Conservation (phyloP, 1,284 basidiomycete genomes). For the Irpex sp. region DNA sequence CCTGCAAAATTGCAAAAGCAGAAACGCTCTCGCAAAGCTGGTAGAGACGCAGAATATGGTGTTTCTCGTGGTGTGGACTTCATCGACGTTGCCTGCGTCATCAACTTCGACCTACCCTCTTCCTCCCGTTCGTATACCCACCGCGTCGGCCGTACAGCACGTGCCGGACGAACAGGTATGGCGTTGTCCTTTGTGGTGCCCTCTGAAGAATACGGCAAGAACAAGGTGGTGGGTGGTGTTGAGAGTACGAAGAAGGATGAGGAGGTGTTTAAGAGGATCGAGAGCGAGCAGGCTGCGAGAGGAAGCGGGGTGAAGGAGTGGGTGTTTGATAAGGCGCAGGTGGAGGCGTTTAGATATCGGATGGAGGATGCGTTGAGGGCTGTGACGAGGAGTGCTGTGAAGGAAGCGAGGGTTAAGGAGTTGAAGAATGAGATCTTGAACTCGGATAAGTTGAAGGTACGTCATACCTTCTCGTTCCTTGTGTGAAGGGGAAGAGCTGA, state of each 20-base stretch:
- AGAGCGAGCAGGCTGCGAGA: slow-evolving; percentile 66
- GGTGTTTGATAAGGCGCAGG: slow-evolving; percentile 89
- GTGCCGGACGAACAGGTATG: slow-evolving; percentile 93
- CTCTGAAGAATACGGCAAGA: slow-evolving; percentile 71
- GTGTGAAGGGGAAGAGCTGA: neutral
- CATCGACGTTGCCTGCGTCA: slow-evolving; percentile 93
- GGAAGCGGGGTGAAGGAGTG: slow-evolving; percentile 88
- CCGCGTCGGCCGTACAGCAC: slow-evolving; percentile 93
- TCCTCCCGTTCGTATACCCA: slow-evolving; percentile 93
- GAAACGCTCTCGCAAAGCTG: slow-evolving; percentile 23
- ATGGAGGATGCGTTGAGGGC: slow-evolving; percentile 95
- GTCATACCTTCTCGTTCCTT: slow-evolving; percentile 15
- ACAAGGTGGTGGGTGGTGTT: slow-evolving; percentile 64
- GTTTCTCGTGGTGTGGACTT: slow-evolving; percentile 98
- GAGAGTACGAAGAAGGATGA: slow-evolving; percentile 77
- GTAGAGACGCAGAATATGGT: slow-evolving; percentile 79
- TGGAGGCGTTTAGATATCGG: slow-evolving; percentile 97
- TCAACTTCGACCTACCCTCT: slow-evolving; percentile 96
- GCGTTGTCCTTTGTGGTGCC: slow-evolving; percentile 91
- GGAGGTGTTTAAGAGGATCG: slow-evolving; percentile 73
- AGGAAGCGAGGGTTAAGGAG: slow-evolving; percentile 93
- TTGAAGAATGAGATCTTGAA: slow-evolving; percentile 93
- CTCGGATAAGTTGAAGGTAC: slow-evolving; percentile 92
- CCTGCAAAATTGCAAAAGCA: slow-evolving; percentile 30
- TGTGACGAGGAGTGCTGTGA: slow-evolving; percentile 84